These are phyloP conservation scores for Solanum chiquidenum DNA, from an alignment of 257 asterid genomes.

Conservation along the genomic window DNA sequence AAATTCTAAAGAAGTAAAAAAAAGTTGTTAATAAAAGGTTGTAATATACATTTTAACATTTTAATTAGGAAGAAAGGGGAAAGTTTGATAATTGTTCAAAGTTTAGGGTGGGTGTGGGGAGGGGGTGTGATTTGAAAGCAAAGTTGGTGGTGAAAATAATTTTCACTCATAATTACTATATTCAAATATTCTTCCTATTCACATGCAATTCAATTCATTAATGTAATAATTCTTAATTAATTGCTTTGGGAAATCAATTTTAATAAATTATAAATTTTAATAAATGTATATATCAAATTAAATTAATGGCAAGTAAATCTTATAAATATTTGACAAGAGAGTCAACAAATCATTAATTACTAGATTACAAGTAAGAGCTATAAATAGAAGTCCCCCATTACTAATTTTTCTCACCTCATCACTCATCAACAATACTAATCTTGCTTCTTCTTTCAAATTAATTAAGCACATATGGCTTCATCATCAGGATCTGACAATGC, in stretches of 20 bases:
- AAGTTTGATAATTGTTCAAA: too few species aligned
- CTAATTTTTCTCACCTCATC: neutral
- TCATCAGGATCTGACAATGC: neutral
- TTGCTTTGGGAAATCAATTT: neutral
- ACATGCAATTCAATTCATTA: neutral
- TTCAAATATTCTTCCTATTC: neutral
- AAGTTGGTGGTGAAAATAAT: too few species aligned
- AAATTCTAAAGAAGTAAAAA: too few species aligned
- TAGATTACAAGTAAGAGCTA: neutral
- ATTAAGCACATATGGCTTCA: neutral
- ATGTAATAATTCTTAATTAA: too few species aligned
- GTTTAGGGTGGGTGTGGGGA: too few species aligned
- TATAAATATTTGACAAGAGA: neutral
- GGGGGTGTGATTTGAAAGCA: too few species aligned
- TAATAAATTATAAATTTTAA: too few species aligned
- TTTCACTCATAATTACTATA: too few species aligned
- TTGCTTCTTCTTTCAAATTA: neutral
- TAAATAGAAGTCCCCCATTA: neutral
- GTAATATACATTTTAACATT: too few species aligned
- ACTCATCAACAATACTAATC: neutral
- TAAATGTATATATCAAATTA: neutral
- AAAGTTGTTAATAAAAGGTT: too few species aligned
- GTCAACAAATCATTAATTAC: neutral
- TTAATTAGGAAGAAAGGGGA: too few species aligned
- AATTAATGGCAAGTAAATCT: neutral